A percentile compares a stretch with the other conserved stretches of the same genome.
Conservation (phyloP, 2,329 filamentous ascomycete species). For the Cadophora malorum region DNA sequence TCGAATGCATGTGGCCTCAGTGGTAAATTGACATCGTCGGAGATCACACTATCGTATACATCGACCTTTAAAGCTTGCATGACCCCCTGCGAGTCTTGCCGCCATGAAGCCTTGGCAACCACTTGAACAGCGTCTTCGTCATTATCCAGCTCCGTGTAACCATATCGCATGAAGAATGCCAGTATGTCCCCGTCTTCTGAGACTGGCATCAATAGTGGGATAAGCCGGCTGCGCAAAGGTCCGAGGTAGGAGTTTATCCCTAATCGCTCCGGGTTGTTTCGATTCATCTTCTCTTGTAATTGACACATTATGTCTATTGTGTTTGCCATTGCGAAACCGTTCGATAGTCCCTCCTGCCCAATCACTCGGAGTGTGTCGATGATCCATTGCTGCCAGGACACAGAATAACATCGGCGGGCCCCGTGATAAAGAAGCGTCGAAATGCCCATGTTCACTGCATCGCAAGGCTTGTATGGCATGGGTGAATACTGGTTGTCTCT, state of each 20-base stretch:
- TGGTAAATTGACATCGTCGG: background rate
- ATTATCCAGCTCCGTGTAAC: constrained; percentile 17
- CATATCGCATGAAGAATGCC: constrained; percentile 32
- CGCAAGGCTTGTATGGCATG: constrained; percentile 33
- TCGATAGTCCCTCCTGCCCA: constrained; percentile 33
- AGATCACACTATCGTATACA: constrained; percentile 25
- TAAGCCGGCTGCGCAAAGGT: constrained; percentile 26
- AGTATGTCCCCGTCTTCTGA: constrained; percentile 23
- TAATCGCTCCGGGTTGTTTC: background rate
- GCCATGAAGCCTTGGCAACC: constrained; percentile 35
- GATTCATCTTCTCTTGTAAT: constrained; percentile 21
- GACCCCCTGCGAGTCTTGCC: constrained; percentile 18
- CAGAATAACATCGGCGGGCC: constrained; percentile 34
- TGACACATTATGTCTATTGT: constrained; percentile 31
- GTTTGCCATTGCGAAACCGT: constrained; percentile 30
- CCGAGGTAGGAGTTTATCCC: constrained; percentile 23
- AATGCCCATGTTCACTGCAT: constrained; percentile 34
- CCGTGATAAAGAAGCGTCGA: constrained; percentile 33
- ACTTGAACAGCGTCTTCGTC: constrained; percentile 29
- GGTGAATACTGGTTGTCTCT: background rate
- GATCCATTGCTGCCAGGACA: constrained; percentile 33
- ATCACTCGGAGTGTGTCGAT: constrained; percentile 29
- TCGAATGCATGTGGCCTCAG: constrained; percentile 18
- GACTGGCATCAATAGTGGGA: constrained; percentile 32
- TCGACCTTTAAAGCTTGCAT: constrained; percentile 30